phyloP scores from a whole-genome alignment of 495 filamentous ascomycete species.

The Margaritispora aquatica region DNA sequence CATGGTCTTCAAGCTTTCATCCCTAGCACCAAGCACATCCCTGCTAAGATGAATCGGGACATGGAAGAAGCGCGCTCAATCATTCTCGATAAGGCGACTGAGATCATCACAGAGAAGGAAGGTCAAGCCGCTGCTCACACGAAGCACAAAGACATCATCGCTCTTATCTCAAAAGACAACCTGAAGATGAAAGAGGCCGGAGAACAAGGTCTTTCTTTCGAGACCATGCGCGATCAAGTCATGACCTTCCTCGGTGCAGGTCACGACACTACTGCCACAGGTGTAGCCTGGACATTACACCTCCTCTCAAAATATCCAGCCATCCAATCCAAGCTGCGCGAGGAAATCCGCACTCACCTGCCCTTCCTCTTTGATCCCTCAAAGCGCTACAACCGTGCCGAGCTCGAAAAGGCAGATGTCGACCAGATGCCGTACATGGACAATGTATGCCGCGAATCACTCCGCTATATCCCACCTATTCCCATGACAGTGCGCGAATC shows the following conservation, averaged over 20 bases:
- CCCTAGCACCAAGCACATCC: slow-evolving; percentile 41
- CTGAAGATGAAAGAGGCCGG: slow-evolving; percentile 54
- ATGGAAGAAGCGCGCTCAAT: slow-evolving; percentile 44
- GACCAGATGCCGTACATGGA: slow-evolving; percentile 28
- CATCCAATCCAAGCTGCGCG: slow-evolving; percentile 40
- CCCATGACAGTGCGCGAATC: slow-evolving; percentile 52
- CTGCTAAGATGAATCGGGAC: slow-evolving; percentile 58
- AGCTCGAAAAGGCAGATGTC: slow-evolving; percentile 46
- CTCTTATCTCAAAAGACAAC: slow-evolving; percentile 58
- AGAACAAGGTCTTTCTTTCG: slow-evolving; percentile 62
- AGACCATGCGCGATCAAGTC: slow-evolving; percentile 56
- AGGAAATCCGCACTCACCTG: slow-evolving; percentile 50
- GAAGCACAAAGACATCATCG: slow-evolving; percentile 56
- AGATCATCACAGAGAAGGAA: slow-evolving; percentile 64
- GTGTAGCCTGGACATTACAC: slow-evolving; percentile 49
- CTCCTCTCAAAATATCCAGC: slow-evolving; percentile 39
- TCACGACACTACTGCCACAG: slow-evolving; percentile 62
- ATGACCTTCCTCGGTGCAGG: slow-evolving; percentile 94
- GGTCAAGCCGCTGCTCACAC: slow-evolving; percentile 42
- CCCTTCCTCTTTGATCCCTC: slow-evolving; percentile 35
- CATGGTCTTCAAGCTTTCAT: slow-evolving; percentile 41
- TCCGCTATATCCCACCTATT: slow-evolving; percentile 31
- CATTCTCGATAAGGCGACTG: slow-evolving; percentile 56
- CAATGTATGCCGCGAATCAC: slow-evolving; percentile 34
- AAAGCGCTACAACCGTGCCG: slow-evolving; percentile 27